Evolutionary conservation across 306 rosid genomes (phyloP), one percentile per base, ranked within the genome.

Genomic region (Hippophae gyantsensis): DNA sequence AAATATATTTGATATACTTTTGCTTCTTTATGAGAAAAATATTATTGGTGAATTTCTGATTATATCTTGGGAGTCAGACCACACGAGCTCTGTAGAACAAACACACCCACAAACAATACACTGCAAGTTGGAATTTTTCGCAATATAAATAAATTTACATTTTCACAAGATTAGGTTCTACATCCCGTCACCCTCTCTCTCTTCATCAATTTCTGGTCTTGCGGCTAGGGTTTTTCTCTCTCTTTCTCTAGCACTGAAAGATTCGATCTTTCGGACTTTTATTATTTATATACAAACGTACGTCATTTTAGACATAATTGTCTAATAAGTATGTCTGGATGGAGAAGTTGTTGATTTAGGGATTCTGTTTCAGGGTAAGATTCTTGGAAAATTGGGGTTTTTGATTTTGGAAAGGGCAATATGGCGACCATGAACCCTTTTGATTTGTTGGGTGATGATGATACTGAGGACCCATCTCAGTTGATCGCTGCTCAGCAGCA

Each of bases 391-490:
- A 43, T 66, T 58, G 7, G 64, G 62, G 32, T 44, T 59, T 74
- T 64, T 54, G 69, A 13, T 68, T 58, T 27, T 44, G 27, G 65
- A 42, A 26, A 42, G 59, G 45, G 53, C 52, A 51, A 55, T 62
- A 90, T 92, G 99, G 82, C 96, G 62, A 83, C 89, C 67, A 56
- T 42, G 78, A 92, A 92, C 78, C 96, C 95, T 0, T 92, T 92
- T 43, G 99, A 76, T 81, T 85, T 92, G 84, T 64, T 92, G 82
- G 93, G 85, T 5, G 95, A 85, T 46, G 86, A 74, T 9, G 99
- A 92, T 13, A 89, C 95, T 5, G 99, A 92, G 69, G 99, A 92
- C 70, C 99, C 93, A 2, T 79, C 83, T 57, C 98, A 78, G 77
- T 72, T 82, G 26, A 72, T 80, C 61, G 82, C 78, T 1, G 84